These are phyloP conservation scores for Leersia perrieri DNA, from an alignment of 176 grass and related monocot genomes.

Conservation along the genomic window DNA sequence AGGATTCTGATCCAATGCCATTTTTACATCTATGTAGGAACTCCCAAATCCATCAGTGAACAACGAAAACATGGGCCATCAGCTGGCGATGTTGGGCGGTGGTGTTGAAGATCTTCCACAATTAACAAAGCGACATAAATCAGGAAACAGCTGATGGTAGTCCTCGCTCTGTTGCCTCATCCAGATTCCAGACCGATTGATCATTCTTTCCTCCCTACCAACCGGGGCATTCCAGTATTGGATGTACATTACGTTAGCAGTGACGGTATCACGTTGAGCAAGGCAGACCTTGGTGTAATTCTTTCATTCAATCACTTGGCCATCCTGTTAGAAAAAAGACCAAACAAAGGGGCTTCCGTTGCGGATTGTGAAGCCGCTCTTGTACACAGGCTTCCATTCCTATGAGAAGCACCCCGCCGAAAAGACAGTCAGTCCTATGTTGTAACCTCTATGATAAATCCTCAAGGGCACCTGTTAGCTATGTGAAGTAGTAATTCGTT, in stretches of 20 bases:
- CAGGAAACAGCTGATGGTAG: constrained; percentile 36
- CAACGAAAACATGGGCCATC: constrained; percentile 34
- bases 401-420: constrained; percentile 46
- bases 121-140: constrained; percentile 54
- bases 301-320: constrained; percentile 47
- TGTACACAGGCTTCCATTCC: constrained; percentile 73
- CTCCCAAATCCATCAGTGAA: constrained; percentile 21
- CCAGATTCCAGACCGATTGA: constrained; percentile 17
- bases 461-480: neutral
- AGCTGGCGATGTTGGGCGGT: neutral
- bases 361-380: constrained; percentile 72
- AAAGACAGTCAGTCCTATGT: neutral
- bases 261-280: constrained; percentile 8
- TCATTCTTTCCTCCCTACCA: constrained; percentile 53
- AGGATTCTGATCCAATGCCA: neutral
- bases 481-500: neutral
- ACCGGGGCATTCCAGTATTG: constrained; percentile 14
- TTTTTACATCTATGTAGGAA: constrained; percentile 31
- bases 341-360: constrained; percentile 42
- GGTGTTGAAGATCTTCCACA: constrained; percentile 28
- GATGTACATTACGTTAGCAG: constrained; percentile 60
- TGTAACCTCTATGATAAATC: constrained; percentile 42
- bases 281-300: constrained; percentile 43
- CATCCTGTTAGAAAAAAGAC: neutral
- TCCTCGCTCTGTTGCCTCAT: neutral